Conservation (phyloP, 1,284 basidiomycete genomes). For the Fomitopsis betulina region DNA sequence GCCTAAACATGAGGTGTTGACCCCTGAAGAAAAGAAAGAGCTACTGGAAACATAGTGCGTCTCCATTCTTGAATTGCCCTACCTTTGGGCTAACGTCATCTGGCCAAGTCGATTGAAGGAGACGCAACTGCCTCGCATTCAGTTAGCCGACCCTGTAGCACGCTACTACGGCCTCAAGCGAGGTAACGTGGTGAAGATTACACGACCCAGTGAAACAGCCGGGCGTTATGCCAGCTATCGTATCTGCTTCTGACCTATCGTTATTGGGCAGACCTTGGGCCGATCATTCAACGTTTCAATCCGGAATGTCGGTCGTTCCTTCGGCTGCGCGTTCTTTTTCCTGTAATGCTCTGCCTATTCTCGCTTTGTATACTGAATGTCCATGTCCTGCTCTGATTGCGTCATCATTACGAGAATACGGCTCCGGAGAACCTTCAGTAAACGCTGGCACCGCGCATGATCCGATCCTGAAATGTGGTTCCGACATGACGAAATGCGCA, state of each 20-base stretch:
- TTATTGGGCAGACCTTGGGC: constrained; percentile 6
- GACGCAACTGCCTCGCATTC: constrained; percentile 96
- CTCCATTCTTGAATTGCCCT: neutral
- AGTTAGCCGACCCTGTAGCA: constrained; percentile 93
- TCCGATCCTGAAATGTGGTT: neutral
- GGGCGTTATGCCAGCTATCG: constrained; percentile 94
- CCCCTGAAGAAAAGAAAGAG: constrained; percentile 81
- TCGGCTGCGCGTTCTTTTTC: neutral
- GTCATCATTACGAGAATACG: neutral
- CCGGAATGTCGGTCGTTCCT: neutral
- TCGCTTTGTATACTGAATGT: constrained; percentile 14
- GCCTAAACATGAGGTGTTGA: constrained; percentile 89
- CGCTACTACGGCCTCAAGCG: constrained; percentile 95
- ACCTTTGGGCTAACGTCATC: constrained; percentile 5
- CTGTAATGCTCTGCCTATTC: neutral
- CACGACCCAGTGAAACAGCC: constrained; percentile 92
- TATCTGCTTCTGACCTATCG: constrained; percentile 64
- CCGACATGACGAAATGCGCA: neutral
- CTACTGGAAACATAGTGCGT: constrained; percentile 92
- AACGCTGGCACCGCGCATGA: constrained; percentile 1
- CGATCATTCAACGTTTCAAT: neutral
- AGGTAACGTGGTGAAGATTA: constrained; percentile 98
- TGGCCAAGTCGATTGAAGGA: constrained; percentile 86
- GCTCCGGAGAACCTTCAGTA: neutral
- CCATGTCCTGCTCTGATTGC: constrained; percentile 3